These are phyloP conservation scores for Leishmania mexicana DNA, from an alignment of 208 protist genomes.

Conservation along the genomic window DNA sequence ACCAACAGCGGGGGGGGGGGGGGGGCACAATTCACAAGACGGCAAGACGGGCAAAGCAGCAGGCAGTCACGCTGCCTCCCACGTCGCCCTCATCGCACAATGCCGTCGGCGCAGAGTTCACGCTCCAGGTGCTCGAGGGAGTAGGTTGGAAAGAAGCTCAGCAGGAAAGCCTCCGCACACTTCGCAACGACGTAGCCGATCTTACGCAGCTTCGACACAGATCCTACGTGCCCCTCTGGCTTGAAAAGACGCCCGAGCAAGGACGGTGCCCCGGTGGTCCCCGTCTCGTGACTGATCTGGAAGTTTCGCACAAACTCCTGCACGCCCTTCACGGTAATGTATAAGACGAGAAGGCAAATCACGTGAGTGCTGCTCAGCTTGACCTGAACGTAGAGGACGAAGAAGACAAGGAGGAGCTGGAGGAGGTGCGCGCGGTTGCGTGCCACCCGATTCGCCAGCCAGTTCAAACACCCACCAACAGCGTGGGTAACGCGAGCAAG, in stretches of 20 bases:
- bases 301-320: slow-evolving; percentile 12
- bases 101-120: slow-evolving; percentile 67
- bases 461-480: not conserved
- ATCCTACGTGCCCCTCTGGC: slow-evolving; percentile 6
- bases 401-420: slow-evolving; percentile 6
- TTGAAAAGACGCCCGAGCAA: slow-evolving; percentile 28
- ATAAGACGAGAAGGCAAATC: not conserved
- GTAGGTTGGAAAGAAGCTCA: slow-evolving; percentile 75
- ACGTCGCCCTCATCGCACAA: slow-evolving; percentile 28
- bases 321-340: not conserved
- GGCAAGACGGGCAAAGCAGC: not conserved
- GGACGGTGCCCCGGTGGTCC: slow-evolving; percentile 10
- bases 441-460: not conserved
- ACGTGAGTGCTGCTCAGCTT: not conserved
- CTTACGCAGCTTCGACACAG: slow-evolving; percentile 29
- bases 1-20: not conserved
- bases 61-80: not conserved
- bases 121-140: slow-evolving; percentile 60
- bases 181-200: slow-evolving; percentile 59
- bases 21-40: not conserved
- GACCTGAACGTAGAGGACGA: slow-evolving; percentile 14
- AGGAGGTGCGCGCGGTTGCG: not conserved
- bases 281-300: slow-evolving; percentile 16
- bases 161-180: slow-evolving; percentile 63
- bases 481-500: not conserved